Evolutionary conservation across 2,329 filamentous ascomycete species (phyloP).

Genomic region (Fonsecaea pedrosoi): DNA sequence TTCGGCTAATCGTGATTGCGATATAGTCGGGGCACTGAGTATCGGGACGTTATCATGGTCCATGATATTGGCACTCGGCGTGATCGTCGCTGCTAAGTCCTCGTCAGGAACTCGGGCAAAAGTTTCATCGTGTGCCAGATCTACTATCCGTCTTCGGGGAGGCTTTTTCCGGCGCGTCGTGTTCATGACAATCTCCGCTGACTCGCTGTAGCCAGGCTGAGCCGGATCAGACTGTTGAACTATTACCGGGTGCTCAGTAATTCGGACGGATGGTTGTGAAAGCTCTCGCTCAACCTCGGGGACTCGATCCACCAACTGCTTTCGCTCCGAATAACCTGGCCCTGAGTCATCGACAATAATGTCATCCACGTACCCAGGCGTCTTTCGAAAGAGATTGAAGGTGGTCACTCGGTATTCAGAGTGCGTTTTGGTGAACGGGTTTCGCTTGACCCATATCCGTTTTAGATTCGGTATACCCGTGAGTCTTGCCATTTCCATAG

Average conservation of each 20-base stretch:
- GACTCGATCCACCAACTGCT: slow-evolving; percentile 80
- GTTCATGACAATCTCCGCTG: slow-evolving; percentile 35
- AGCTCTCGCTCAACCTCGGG: slow-evolving; percentile 73
- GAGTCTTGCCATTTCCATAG: slow-evolving; percentile 84
- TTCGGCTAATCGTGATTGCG: slow-evolving; percentile 58
- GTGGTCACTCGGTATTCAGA: slow-evolving; percentile 84
- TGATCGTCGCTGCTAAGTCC: slow-evolving; percentile 29
- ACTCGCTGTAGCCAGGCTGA: slow-evolving; percentile 14
- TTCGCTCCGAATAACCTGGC: slow-evolving; percentile 84
- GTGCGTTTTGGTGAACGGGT: slow-evolving; percentile 89
- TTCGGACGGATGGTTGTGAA: slow-evolving; percentile 50
- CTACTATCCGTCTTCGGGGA: slow-evolving; percentile 64
- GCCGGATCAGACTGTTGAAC: slow-evolving; percentile 24
- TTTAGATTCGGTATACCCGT: slow-evolving; percentile 89
- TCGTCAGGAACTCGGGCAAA: slow-evolving; percentile 29
- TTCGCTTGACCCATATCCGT: slow-evolving; percentile 91
- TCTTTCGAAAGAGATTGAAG: slow-evolving; percentile 93
- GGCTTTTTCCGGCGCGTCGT: slow-evolving; percentile 55
- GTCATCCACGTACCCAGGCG: slow-evolving; percentile 88
- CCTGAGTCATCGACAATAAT: slow-evolving; percentile 84
- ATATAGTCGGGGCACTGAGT: slow-evolving; percentile 52
- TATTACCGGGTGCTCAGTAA: slow-evolving; percentile 30
- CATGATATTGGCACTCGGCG: slow-evolving; percentile 19
- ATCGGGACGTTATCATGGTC: slow-evolving; percentile 30
- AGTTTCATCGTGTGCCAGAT: slow-evolving; percentile 59